phyloP scores from a whole-genome alignment of 75 land plant genomes.

The Picea glauca region DNA sequence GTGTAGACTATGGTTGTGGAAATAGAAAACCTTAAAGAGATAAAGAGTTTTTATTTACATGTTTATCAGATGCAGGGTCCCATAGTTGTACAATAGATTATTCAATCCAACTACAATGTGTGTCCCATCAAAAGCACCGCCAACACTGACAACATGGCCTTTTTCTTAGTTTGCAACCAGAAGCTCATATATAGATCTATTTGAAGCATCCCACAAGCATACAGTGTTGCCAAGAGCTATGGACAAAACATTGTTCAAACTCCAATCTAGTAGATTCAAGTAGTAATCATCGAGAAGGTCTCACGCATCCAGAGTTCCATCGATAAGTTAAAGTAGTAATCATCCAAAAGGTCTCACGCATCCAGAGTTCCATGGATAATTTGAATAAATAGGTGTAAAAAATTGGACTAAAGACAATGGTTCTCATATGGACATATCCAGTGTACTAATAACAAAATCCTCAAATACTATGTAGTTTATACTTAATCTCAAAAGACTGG shows the following conservation, averaged over 20 bases:
- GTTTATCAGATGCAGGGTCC: conserved; percentile 41
- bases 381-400: neutral
- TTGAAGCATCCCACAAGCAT: conserved; percentile 49
- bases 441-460: neutral
- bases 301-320: no score
- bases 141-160: no score
- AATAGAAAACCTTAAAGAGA: neutral
- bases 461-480: neutral
- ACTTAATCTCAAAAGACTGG: no score
- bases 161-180: conserved; percentile 48
- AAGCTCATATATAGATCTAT: conserved; percentile 26
- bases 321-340: conserved; percentile 56
- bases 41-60: conserved; percentile 23
- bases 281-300: no score
- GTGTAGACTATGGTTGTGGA: neutral
- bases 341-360: conserved; percentile 55
- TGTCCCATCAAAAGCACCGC: no score
- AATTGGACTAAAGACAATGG: neutral
- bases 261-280: conserved; percentile 66
- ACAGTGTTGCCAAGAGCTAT: conserved; percentile 59
- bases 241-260: conserved; percentile 41
- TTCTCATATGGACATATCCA: no score
- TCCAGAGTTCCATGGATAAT: conserved; percentile 24
- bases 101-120: conserved; percentile 55
- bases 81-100: conserved; percentile 52